A percentile compares a stretch with the other conserved stretches of the same genome.
Conservation (phyloP, 345 rosid species). For the Eucalyptus erythrocorys region DNA sequence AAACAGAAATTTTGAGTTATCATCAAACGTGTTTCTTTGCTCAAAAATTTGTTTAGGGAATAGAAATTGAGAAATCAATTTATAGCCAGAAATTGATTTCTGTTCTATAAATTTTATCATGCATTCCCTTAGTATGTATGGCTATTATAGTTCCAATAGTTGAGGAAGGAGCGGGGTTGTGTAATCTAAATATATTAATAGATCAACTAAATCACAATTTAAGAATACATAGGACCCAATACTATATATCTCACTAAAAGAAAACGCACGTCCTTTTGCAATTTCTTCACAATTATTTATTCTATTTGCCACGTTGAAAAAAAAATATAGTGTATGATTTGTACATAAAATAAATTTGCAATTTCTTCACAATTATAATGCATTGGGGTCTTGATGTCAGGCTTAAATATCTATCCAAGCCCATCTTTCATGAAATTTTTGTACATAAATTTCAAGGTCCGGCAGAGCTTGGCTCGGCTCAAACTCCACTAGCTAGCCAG, state of each 20-base stretch:
- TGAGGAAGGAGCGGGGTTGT: not conserved
- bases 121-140: accelerated
- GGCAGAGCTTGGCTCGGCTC: not conserved
- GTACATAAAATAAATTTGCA: not conserved
- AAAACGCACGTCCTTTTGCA: not conserved
- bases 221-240: not conserved
- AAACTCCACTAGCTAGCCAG: not conserved
- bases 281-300: not conserved
- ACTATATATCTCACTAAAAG: not conserved
- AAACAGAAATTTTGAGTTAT: accelerated
- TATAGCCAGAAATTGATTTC: accelerated
- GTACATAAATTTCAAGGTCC: not conserved
- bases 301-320: not conserved
- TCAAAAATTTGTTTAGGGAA: accelerated
- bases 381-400: not conserved
- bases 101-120: too few species aligned
- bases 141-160: not conserved
- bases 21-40: too few species aligned
- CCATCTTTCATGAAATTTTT: not conserved
- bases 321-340: not conserved
- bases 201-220: not conserved
- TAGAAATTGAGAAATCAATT: too few species aligned
- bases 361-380: too few species aligned
- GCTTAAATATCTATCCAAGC: not conserved
- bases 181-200: not conserved